phyloP scores from a whole-genome alignment of 2,329 filamentous ascomycete genomes.

The Colletotrichum neosansevieriae region DNA sequence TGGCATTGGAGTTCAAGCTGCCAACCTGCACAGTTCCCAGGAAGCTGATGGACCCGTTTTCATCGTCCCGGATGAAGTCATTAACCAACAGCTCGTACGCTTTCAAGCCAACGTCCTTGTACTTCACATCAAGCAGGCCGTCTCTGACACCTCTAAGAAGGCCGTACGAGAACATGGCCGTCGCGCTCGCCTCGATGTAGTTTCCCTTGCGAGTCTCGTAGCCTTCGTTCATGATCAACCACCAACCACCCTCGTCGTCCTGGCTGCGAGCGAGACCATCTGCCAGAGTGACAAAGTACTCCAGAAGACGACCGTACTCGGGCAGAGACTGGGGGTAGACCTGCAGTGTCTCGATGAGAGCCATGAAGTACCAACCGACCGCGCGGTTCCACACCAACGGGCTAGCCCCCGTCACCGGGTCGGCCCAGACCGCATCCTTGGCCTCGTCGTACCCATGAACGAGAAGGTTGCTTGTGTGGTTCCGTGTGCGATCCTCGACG shows the following conservation, averaged over 20 bases:
- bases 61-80: conserved; percentile 59
- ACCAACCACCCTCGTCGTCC: conserved; percentile 65
- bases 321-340: conserved; percentile 54
- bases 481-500: conserved; percentile 56
- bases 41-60: conserved; percentile 61
- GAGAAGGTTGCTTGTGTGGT: conserved; percentile 56
- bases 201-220: conserved; percentile 63
- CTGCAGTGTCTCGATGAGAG: conserved; percentile 63
- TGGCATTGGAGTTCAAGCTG: conserved; percentile 61
- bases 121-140: conserved; percentile 54
- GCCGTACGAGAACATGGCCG: conserved; percentile 69
- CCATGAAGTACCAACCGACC: conserved; percentile 67
- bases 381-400: conserved; percentile 66
- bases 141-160: conserved; percentile 55
- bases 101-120: conserved; percentile 48
- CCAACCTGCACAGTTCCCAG: conserved; percentile 66
- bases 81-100: conserved; percentile 53
- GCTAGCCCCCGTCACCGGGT: conserved; percentile 61
- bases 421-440: conserved; percentile 63
- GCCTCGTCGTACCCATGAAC: conserved; percentile 67
- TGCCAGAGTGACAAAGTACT: conserved; percentile 56
- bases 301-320: conserved; percentile 51
- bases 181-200: conserved; percentile 70
- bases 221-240: conserved; percentile 65
- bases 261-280: conserved; percentile 56